These are phyloP conservation scores for Paradendryphiella salina DNA, from an alignment of 2,329 filamentous ascomycete genomes.

Conservation along the genomic window DNA sequence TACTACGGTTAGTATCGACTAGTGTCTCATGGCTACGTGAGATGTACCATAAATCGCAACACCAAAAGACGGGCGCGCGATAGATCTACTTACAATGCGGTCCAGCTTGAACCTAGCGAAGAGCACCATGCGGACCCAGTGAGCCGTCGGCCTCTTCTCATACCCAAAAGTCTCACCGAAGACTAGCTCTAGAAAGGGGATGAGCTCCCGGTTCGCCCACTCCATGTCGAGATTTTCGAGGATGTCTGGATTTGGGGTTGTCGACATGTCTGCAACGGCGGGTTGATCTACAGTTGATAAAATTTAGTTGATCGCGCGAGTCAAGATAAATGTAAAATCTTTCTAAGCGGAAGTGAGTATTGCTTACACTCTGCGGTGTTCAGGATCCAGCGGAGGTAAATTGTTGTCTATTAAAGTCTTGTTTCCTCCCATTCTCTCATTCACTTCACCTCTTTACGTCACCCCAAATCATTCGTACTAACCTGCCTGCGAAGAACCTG, in stretches of 20 bases:
- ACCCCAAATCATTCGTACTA: background rate
- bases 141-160: background rate
- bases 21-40: no score
- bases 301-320: background rate
- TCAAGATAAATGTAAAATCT: background rate
- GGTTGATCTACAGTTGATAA: no score
- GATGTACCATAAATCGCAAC: no score
- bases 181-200: slow-evolving; percentile 7
- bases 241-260: background rate
- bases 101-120: background rate
- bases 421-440: background rate
- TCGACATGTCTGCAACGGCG: background rate
- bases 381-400: background rate
- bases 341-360: background rate
- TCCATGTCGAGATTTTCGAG: background rate
- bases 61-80: background rate
- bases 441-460: background rate
- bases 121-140: slow-evolving; percentile 1
- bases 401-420: background rate
- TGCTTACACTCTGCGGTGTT: background rate
- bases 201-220: slow-evolving; percentile 10
- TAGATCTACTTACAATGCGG: slow-evolving; percentile 5
- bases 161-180: background rate
- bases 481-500: background rate
- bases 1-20: no score